Evolutionary conservation across 1,284 basidiomycete genomes (phyloP), one percentile per base, ranked within the genome.

Genomic region (Sporisorium scitamineum): DNA sequence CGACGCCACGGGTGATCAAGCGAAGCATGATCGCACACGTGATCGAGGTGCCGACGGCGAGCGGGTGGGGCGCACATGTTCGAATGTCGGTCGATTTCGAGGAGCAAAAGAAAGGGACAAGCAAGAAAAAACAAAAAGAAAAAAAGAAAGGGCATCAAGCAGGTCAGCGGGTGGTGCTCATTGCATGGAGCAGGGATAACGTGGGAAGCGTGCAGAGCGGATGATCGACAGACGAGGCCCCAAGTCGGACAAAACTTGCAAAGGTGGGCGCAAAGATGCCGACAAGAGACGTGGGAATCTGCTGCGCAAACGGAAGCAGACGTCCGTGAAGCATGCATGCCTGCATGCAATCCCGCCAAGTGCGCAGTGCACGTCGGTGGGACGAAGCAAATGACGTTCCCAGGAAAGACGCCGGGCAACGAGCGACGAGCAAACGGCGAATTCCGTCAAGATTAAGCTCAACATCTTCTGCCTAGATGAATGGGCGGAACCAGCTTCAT

Each of bases 381-480:
- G 39, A 44, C 53, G 13, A 26, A 31, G 41, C 41, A 31, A 42
- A 27, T 27, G 52, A 24, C n/a, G 5, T 22, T 32, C 39, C 53
- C 53, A 54, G 41, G 27, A 54, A 41, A 31, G n/a, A 42, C 39
- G 3, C 39, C 39, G 39, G 20, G 39, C 39, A n/a, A n/a, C 39
- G 31, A 42, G 9, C 24, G n/a, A 24, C 29, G 18, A n/a, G 50
- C 53, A 34, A 24, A 9, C 54, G 54, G 54, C 54, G 31, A 56
- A 47, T 56, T 56, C 42, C 16, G 18, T 29, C 16, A 44, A 54
- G 29, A n/a, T 54, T 54, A 31, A 39, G 53, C 50, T 52, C 50
- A 20, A 52, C 22, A 26, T 52, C 32, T 32, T 34, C 22, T 29
- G 18, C 27, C 29, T 13, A 31, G 48, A 50, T 32, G 29, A 50